Percentiles rank a stretch among this genome's conserved stretches.
phyloP scores from a whole-genome alignment of 2,329 filamentous ascomycete species.

The Endoconidiophora laricicola region DNA sequence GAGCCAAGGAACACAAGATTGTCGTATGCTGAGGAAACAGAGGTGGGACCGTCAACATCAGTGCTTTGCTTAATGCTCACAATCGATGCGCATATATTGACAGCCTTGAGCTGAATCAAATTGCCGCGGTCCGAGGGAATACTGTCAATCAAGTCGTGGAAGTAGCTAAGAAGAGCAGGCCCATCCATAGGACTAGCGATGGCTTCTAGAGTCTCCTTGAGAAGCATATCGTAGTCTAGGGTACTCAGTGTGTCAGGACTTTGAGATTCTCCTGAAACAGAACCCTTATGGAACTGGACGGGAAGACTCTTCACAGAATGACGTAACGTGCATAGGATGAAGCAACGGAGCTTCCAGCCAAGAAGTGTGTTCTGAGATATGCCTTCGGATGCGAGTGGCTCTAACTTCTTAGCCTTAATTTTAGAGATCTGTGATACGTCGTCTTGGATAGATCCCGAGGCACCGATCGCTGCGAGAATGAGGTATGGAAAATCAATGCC shows the following conservation, averaged over 20 bases:
- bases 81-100: constrained; percentile 23
- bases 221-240: constrained; percentile 17
- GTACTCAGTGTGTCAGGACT: constrained; percentile 2
- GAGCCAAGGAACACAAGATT: constrained; percentile 18
- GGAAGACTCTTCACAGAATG: constrained; percentile 4
- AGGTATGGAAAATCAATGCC: constrained; percentile 7
- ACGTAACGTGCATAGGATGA: constrained; percentile 20
- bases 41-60: constrained; percentile 18
- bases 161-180: constrained; percentile 22
- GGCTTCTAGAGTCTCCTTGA: constrained; percentile 20
- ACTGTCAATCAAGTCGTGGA: constrained; percentile 22
- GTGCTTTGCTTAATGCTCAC: not conserved
- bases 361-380: constrained; percentile 22
- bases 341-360: constrained; percentile 31
- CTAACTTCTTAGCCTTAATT: constrained; percentile 20
- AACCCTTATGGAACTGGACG: too few species aligned
- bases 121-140: constrained; percentile 20
- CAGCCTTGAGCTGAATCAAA: constrained; percentile 26
- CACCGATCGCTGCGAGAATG: constrained; percentile 13
- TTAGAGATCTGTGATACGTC: constrained; percentile 8
- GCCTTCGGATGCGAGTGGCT: constrained; percentile 20
- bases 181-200: constrained; percentile 21
- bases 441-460: constrained; percentile 6
- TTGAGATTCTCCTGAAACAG: too few species aligned
- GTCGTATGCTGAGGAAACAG: constrained; percentile 27